Base-by-base conservation (phyloP, 2,329 filamentous ascomycete genomes). In the Monilinia fructicola region DNA sequence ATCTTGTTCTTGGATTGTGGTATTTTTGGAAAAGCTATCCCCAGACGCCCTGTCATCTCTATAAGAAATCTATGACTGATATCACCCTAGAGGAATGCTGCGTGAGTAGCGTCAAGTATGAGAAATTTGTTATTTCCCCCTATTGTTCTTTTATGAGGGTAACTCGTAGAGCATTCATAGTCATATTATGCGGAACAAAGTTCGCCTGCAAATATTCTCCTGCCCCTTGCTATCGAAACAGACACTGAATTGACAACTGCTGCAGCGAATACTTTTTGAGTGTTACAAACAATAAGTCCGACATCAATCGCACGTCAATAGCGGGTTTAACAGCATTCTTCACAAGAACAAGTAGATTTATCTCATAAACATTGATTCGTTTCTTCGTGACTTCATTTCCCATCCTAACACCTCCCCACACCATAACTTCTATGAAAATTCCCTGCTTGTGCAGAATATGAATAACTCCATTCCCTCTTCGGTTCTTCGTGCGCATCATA, bases 401-500 rank as follows among this genome's bases (percentile, higher is more conserved):
- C 26, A 38, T 53, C 26, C 46, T 44, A 67, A 54, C 65, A 67
- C 31, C 60, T 64, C 12, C 65, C 65, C 31, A 67, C 42, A 28
- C 60, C 65, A 62, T 67, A 67, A 9, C 48, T 50, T 14, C 65
- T 67, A 40, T 67, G 53, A 53, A 64, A 58, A 53, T 58, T 67
- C 3, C 59, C 59, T 9, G 26, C 53, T 54, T 64, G 60, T 53
- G 59, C 48, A 44, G 65, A 52, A 58, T 67, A 67, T 52, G 53
- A 31, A 52, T 63, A 62, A 53, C 66, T 54, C 68, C 69, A 71
- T 62, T 72, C 69, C 63, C 68, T 71, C 55, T 69, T 72, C 46
- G 67, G 64, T 54, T 72, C 71, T 46, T 72, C 72, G 28, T 70
- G 67, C 9, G 54, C 66, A 44, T 73, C 73, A 54, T 68, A 72